Evolutionary conservation across 2,329 filamentous ascomycete species (phyloP), one percentile per base, ranked within the genome.

Genomic region (Paecilomyces sp.): DNA sequence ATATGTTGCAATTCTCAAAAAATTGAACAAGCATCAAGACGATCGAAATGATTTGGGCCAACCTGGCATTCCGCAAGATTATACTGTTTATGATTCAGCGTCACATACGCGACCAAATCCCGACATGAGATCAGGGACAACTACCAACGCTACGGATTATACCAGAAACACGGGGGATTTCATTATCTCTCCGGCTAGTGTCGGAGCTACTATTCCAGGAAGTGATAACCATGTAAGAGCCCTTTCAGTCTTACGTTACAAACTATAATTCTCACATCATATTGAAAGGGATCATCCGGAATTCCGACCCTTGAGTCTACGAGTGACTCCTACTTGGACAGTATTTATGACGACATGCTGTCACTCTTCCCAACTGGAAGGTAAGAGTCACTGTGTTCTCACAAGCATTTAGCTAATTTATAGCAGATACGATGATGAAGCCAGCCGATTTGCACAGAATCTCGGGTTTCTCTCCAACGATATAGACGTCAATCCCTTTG

Each of bases 401-500:
- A 28, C 24, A 18, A 25, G 41, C 24, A n/a, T 7, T 52, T 41
- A 5, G 36, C 50, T 61, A 33, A 59, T 6, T 2, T 33, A 7
- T 25, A 11, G 50, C 30, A 61, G 59, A 58, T 61, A 61, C 47
- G 59, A 61, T 15, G 59, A 53, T 12, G 59, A 58, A 28, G 55
- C 58, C 5, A 36, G 47, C 13, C 54, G 59, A 28, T 61, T 61
- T 58, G 59, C 59, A 41, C 59, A 61, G 25, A 61, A 61, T 31
- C 59, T 61, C 30, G 59, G 59, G 33, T 61, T 61, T 30, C 54
- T 61, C 8, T 54, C 54, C 31, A 61, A 56, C 28, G 59, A 61
- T 5, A 47, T 61, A 12, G 55, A 61, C 24, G 56, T 54, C 28
- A 54, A 61, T 36, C 56, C 57, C 3, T 52, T 61, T 30, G 54